Evolutionary conservation across 1,139 yeast species (phyloP).

Genomic region (Saccharomyces hybrid): DNA sequence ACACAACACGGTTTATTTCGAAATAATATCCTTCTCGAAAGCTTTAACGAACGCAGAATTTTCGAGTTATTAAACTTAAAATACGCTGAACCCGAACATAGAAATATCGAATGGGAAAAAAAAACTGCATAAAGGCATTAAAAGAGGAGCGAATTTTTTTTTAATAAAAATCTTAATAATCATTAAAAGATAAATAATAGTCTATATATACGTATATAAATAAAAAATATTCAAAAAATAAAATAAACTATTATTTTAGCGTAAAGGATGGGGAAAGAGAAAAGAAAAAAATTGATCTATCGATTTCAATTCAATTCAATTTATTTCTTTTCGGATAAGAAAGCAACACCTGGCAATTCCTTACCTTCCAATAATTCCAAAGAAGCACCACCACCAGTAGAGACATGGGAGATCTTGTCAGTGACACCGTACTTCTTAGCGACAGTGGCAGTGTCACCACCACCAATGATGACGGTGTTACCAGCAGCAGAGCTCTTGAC

Average conservation of each 20-base stretch:
- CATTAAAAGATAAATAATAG: not conserved
- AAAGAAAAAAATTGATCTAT: not conserved
- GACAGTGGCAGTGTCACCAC: conserved; percentile 99
- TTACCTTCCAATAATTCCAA: conserved; percentile 96
- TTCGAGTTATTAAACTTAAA: conserved; percentile 42
- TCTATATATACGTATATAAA: not conserved
- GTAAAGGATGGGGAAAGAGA: not conserved
- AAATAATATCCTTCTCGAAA: conserved; percentile 36
- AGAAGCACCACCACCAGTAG: conserved; percentile 99
- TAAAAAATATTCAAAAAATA: not conserved
- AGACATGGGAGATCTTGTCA: conserved; percentile 90
- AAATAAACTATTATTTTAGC: not conserved
- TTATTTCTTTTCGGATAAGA: conserved; percentile 62
- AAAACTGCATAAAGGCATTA: not conserved
- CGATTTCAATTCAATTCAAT: conserved; percentile 3
- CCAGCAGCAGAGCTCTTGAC: conserved; percentile 81
- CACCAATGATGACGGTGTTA: conserved; percentile 94
- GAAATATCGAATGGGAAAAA: conserved; percentile 17
- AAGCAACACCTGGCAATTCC: conserved; percentile 93
- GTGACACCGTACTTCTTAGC: conserved; percentile 96
- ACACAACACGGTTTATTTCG: conserved; percentile 45
- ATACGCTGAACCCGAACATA: conserved; percentile 41
- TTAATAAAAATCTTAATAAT: not conserved
- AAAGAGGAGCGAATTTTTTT: not conserved
- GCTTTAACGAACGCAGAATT: conserved; percentile 41